These are phyloP conservation scores for Ammopiptanthus mongolicus DNA, from an alignment of 306 rosid species.

Conservation along the genomic window DNA sequence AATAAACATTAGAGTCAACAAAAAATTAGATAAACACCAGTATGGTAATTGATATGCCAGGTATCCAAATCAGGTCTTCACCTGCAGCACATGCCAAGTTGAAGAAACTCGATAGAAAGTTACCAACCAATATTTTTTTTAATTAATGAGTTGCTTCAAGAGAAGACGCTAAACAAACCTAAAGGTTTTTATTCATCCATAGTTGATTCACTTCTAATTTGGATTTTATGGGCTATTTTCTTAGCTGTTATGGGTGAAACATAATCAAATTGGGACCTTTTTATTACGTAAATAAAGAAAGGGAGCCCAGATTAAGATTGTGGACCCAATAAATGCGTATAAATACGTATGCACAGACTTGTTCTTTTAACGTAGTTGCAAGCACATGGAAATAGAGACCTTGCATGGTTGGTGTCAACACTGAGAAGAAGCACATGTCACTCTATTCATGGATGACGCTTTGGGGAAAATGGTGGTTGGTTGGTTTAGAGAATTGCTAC, in stretches of 20 bases:
- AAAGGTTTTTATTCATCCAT: background rate
- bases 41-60: background rate
- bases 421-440: constrained; percentile 10
- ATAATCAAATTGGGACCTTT: background rate
- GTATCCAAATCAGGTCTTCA: background rate
- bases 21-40: background rate
- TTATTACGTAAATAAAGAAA: background rate
- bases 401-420: constrained; percentile 7
- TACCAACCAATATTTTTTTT: background rate
- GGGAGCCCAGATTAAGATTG: background rate
- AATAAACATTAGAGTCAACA: background rate
- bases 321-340: background rate
- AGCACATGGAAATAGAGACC: background rate
- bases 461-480: background rate
- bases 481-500: background rate
- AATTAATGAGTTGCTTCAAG: background rate
- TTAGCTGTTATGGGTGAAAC: background rate
- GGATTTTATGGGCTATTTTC: background rate
- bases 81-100: constrained; percentile 4
- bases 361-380: background rate
- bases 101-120: background rate
- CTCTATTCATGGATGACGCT: background rate
- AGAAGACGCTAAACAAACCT: background rate
- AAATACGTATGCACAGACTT: background rate
- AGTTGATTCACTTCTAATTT: background rate